Conservation (phyloP, 768 basidiomycete species). For the Mrakia gelida region DNA sequence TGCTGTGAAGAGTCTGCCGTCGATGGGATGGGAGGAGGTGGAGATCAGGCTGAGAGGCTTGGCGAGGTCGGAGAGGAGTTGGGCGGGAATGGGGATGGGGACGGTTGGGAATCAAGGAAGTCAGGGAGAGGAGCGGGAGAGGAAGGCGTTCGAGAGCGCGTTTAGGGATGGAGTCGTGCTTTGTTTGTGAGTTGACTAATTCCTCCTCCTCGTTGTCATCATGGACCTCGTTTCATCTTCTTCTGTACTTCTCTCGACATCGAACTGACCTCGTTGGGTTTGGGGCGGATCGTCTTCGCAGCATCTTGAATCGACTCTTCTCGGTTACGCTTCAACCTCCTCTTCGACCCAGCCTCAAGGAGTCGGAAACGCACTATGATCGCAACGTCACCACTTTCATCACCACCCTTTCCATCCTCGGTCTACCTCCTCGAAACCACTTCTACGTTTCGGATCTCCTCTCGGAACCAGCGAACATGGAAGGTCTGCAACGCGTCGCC, state of each 20-base stretch:
- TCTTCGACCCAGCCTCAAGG: constrained; percentile 4
- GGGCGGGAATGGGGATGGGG: background rate
- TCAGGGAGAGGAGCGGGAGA: constrained; percentile 22
- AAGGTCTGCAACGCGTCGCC: constrained; percentile 24
- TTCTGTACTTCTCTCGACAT: background rate
- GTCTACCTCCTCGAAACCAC: constrained; percentile 5
- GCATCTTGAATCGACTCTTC: constrained; percentile 29
- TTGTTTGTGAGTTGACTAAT: constrained; percentile 25
- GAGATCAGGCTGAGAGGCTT: constrained; percentile 18
- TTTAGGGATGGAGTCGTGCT: constrained; percentile 24
- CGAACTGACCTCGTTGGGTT: background rate
- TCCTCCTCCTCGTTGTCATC: background rate
- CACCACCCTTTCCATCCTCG: constrained; percentile 3
- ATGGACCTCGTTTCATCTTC: background rate
- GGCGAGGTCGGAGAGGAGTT: constrained; percentile 7
- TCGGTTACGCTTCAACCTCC: constrained; percentile 22
- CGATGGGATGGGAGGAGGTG: constrained; percentile 25
- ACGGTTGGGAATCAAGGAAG: background rate
- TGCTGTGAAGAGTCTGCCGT: background rate
- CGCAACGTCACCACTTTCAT: constrained; percentile 23
- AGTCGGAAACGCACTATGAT: background rate
- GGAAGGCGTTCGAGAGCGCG: constrained; percentile 14
- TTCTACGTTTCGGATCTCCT: constrained; percentile 19
- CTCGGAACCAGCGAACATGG: background rate
- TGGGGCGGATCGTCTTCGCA: background rate